Conservation (phyloP, 805 yeast genomes). For the Metschnikowia hibisci region DNA sequence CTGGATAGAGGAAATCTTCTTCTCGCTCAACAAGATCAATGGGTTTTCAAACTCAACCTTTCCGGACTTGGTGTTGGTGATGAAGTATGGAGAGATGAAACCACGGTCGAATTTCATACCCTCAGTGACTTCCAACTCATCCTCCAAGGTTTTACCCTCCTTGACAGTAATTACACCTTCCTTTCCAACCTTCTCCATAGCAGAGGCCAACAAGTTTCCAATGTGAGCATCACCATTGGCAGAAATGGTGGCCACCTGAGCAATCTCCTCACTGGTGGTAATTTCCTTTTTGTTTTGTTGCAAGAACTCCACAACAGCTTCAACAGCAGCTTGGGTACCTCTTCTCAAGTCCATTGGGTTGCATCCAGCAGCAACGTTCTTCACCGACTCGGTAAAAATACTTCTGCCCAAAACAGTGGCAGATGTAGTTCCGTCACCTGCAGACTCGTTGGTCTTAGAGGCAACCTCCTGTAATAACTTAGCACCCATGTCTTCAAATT, state of each 20-base stretch:
- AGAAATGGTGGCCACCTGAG: constrained; percentile 96
- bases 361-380: constrained; percentile 98
- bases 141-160: constrained; percentile 96
- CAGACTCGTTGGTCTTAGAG: constrained; percentile 92
- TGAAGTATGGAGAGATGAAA: constrained; percentile 93
- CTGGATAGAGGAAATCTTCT: constrained; percentile 85
- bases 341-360: constrained; percentile 98
- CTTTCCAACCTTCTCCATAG: constrained; percentile 98
- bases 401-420: constrained; percentile 96
- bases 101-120: constrained; percentile 99
- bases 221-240: constrained; percentile 95
- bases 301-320: constrained; percentile 81
- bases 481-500: constrained; percentile 95
- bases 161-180: constrained; percentile 98
- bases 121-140: constrained; percentile 91
- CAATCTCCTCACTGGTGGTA: constrained; percentile 90
- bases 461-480: constrained; percentile 95
- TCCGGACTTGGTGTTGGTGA: constrained; percentile 86
- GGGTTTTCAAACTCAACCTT: constrained; percentile 97
- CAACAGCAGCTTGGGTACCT: constrained; percentile 96
- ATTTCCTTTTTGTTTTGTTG: constrained; percentile 86
- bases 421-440: constrained; percentile 98
- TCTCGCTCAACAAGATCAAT: constrained; percentile 79
- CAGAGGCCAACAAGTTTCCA: constrained; percentile 85
- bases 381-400: constrained; percentile 90